phyloP scores from a whole-genome alignment of 2,329 filamentous ascomycete genomes.

The Coniella vitis region DNA sequence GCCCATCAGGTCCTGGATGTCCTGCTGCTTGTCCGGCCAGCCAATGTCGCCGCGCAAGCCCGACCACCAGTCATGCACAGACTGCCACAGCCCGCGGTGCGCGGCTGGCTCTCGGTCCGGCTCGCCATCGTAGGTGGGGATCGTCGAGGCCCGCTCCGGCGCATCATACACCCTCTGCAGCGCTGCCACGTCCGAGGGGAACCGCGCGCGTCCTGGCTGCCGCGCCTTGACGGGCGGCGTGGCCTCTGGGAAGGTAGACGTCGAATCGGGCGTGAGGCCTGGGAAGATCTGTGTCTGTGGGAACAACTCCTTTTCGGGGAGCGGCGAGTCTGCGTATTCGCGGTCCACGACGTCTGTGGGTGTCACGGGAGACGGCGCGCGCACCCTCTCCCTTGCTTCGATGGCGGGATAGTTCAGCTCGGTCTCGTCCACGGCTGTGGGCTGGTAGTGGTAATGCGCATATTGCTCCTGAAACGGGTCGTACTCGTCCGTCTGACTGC shows the following conservation, averaged over 20 bases:
- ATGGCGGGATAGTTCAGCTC: too few species aligned
- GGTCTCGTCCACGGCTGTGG: too few species aligned
- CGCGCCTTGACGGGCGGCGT: neutral
- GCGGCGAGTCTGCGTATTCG: too few species aligned
- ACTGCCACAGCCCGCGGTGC: slow-evolving; percentile 9
- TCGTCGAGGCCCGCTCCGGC: neutral
- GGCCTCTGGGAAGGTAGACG: neutral
- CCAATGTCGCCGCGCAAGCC: slow-evolving; percentile 10
- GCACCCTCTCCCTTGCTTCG: too few species aligned
- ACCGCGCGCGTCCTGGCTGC: neutral
- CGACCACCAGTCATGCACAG: slow-evolving; percentile 8
- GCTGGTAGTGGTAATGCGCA: too few species aligned
- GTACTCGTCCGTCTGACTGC: too few species aligned
- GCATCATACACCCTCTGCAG: neutral
- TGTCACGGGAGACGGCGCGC: too few species aligned
- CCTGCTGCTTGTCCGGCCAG: slow-evolving; percentile 8
- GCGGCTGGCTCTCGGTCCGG: slow-evolving; percentile 6
- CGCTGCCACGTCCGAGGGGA: neutral
- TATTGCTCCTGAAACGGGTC: too few species aligned
- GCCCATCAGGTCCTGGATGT: slow-evolving; percentile 11
- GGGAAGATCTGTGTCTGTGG: too few species aligned
- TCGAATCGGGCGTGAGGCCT: too few species aligned
- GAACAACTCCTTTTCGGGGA: too few species aligned
- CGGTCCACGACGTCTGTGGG: too few species aligned
- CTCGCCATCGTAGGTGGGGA: slow-evolving; percentile 1